phyloP scores from a whole-genome alignment of 169 alveolate genomes.

The Babesia bigemina region DNA sequence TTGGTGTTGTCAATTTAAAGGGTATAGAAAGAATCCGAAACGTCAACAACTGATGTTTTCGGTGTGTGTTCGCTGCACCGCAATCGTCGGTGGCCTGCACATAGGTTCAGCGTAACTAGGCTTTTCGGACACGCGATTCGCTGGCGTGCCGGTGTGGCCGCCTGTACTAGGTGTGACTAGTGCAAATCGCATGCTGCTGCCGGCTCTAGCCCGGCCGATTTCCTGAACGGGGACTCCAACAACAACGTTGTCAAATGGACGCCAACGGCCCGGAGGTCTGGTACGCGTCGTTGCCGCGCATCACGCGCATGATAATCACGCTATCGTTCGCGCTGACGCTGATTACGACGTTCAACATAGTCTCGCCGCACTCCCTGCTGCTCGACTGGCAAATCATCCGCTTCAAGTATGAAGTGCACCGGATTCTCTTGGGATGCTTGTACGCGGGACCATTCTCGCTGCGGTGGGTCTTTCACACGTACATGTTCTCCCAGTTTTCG shows the following conservation, averaged over 20 bases:
- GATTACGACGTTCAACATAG: slow-evolving; percentile 72
- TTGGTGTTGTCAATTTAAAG: too few species aligned
- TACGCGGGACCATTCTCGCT: slow-evolving; percentile 87
- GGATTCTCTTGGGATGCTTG: slow-evolving; percentile 80
- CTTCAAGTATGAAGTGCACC: slow-evolving; percentile 79
- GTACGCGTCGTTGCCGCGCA: slow-evolving; percentile 83
- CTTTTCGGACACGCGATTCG: too few species aligned
- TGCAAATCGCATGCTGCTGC: too few species aligned
- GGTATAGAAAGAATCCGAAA: too few species aligned
- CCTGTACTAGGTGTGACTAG: too few species aligned
- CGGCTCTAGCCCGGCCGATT: too few species aligned
- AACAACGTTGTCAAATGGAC: slow-evolving; percentile 44
- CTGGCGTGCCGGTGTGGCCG: too few species aligned
- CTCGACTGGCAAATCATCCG: slow-evolving; percentile 81
- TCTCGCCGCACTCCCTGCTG: slow-evolving; percentile 75
- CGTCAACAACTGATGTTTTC: too few species aligned
- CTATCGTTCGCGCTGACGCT: slow-evolving; percentile 76
- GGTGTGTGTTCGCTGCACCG: too few species aligned
- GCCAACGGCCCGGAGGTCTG: slow-evolving; percentile 81
- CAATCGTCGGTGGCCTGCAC: too few species aligned
- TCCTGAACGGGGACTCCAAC: too few species aligned
- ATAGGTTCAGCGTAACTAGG: too few species aligned
- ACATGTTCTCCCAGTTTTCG: slow-evolving; percentile 82
- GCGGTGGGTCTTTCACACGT: slow-evolving; percentile 81
- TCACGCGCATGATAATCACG: slow-evolving; percentile 82